Base-by-base conservation (phyloP, 1,139 yeast genomes). In the Zygoascus hellenicus region DNA sequence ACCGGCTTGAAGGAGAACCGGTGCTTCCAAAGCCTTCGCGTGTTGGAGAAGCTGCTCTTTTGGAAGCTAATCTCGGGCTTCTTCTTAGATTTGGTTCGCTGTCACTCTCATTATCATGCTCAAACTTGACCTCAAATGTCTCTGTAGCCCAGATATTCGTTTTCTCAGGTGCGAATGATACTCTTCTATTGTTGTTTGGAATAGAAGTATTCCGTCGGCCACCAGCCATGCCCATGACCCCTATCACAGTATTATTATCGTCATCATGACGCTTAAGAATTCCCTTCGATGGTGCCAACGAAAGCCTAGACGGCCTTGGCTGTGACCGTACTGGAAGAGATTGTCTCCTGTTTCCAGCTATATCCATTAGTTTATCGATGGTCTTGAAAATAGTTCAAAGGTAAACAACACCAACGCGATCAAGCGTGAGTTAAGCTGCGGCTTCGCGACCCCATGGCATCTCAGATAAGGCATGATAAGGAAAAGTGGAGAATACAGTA, bases 91-190 rank as follows among this genome's bases (percentile, higher is more conserved):
- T 40, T 13, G 28, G 13, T n/a, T 30, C 11, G 37, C 44, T 15
- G 26, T 19, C 38, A 19, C 38, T 16, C 4, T 9, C 47, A 48
- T 5, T 32, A 43, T 14, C 48, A 49, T 30, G 38, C 50, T 15
- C 42, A 41, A 5, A 22, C 13, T 32, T 16, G 47, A 46, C 38
- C 46, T 38, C 14, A 48, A 6, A 35, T 11, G 29, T 10, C 32
- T 17, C 9, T 32, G 15, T 31, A 9, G 28, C 17, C 26, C 48
- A 46, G 47, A 57, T 73, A 76, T 43, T 49, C 48, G 42, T 37
- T 73, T 58, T 2, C 77, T 74, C 0, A 73, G 77, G 77, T 5
- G 77, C 76, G 59, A 74, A 74, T 40, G 77, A 71, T 5, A 74
- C 78, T 32, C 78, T 57, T 49, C 78, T 60, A 42, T 50, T 50